Conservation (phyloP, 768 basidiomycete species). For the Mycena rebaudengoi region DNA sequence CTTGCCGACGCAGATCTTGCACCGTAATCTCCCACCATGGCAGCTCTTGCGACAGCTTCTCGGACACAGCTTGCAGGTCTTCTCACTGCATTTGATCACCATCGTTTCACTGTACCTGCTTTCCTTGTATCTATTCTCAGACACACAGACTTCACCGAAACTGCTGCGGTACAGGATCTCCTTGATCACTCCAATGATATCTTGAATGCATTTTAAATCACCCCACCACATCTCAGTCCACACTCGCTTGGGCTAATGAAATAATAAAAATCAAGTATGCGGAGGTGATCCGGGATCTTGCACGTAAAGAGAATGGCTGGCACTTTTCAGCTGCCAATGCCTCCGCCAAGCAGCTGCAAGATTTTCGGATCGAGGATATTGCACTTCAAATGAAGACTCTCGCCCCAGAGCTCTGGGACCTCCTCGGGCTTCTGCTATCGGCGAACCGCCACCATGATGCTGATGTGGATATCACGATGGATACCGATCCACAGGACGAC, state of each 20-base stretch:
- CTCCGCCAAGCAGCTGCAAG: conserved; percentile 15
- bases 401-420: conserved; percentile 19
- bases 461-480: neutral
- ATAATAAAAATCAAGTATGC: neutral
- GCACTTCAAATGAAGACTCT: neutral
- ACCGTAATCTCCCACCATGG: neutral
- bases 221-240: neutral
- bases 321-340: conserved; percentile 9
- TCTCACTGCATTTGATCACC: neutral
- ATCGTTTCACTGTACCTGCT: neutral
- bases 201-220: neutral
- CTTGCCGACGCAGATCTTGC: too few relatives aligned
- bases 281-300: neutral
- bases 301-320: neutral
- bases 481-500: neutral
- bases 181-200: neutral
- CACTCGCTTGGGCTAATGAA: neutral
- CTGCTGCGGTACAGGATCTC: neutral
- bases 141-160: neutral
- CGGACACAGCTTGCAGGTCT: neutral
- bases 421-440: conserved; percentile 13
- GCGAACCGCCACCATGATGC: neutral
- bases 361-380: conserved; percentile 24
- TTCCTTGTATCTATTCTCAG: too few relatives aligned
- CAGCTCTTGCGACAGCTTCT: neutral